Evolutionary conservation across 2,329 filamentous ascomycete genomes (phyloP), one percentile per base, ranked within the genome.

Genomic region (Ascochyta lentis): DNA sequence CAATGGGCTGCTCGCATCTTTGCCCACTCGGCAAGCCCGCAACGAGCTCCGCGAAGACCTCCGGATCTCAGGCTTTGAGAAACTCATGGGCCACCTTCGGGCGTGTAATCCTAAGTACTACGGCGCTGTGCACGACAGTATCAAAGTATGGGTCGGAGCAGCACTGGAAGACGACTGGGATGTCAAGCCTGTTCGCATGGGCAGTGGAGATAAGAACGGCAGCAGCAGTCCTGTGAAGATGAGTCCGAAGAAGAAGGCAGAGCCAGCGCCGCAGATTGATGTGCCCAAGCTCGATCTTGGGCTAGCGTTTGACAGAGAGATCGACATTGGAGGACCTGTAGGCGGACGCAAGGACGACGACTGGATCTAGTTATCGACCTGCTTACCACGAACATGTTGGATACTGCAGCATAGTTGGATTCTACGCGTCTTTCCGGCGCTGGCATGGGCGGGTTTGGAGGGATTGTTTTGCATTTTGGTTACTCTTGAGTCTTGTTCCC

Each of bases 31-130:
- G 2, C 76, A 83, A 23, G 87, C 90, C 54, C 90, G 95, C 56
- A 97, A 96, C 75, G 73, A 78, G 0, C 83, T 98, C 10, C 89
- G 95, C n/a, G 81, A 82, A 16, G 87, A 94, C 54, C 81, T 98
- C 48, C 86, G 86, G 49, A 86, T 93, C 57, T 96, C 90, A 0
- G 94, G 95, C 7, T 96, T 92, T 81, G 95, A 99, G 76, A 92
- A 92, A 65, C 87, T 90, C 64, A 90, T 98, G 83, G 85, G 85
- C 22, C 94, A 88, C 54, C 80, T 98, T 59, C 87, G 95, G 5
- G 89, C 94, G 15, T 98, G 94, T 81, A 99, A 98, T 75, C 93
- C 97, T 76, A 98, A 98, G 75, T 96, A 98, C 74, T 98, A 99
- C 73, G 90, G 90, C 2, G 87, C 90, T 44, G 90, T 99, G 4